Conservation (phyloP, 2,329 filamentous ascomycete species). For the Pleurostoma richardsiae region DNA sequence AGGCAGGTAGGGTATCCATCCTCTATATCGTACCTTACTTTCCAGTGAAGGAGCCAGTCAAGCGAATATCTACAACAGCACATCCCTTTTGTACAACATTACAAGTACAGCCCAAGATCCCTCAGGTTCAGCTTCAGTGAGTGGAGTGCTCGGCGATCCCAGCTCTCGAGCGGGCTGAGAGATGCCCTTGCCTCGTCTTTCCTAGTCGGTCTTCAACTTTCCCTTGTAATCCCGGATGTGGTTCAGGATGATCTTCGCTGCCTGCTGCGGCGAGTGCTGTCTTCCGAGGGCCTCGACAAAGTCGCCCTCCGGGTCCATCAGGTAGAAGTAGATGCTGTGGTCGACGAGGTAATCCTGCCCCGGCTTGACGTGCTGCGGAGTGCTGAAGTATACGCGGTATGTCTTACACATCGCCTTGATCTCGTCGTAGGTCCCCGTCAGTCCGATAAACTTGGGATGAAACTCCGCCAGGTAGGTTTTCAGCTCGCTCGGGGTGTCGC, state of each 20-base stretch:
- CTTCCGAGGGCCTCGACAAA: slow-evolving; percentile 96
- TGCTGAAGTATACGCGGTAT: slow-evolving; percentile 96
- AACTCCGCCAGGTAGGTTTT: slow-evolving; percentile 88
- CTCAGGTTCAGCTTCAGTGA: too few species aligned
- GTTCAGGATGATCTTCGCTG: slow-evolving; percentile 74
- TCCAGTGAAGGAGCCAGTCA: too few species aligned
- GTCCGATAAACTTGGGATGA: slow-evolving; percentile 76
- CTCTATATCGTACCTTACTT: too few species aligned
- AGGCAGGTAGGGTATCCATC: too few species aligned
- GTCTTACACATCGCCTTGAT: slow-evolving; percentile 93
- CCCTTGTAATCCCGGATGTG: slow-evolving; percentile 67
- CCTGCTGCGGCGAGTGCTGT: slow-evolving; percentile 87
- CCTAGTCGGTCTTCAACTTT: slow-evolving; percentile 13
- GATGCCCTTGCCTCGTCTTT: neutral
- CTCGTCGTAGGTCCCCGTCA: slow-evolving; percentile 91
- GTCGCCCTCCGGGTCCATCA: slow-evolving; percentile 98
- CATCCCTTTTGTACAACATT: too few species aligned
- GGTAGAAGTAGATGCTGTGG: slow-evolving; percentile 98
- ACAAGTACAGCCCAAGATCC: too few species aligned
- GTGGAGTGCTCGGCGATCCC: too few species aligned
- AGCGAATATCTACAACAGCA: too few species aligned
- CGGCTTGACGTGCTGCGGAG: slow-evolving; percentile 78
- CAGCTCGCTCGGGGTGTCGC: slow-evolving; percentile 81
- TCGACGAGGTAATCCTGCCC: slow-evolving; percentile 97
- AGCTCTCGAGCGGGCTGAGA: too few species aligned